Base-by-base conservation (phyloP, 176 grass and related monocot genomes). In the Elaeis guineensis region DNA sequence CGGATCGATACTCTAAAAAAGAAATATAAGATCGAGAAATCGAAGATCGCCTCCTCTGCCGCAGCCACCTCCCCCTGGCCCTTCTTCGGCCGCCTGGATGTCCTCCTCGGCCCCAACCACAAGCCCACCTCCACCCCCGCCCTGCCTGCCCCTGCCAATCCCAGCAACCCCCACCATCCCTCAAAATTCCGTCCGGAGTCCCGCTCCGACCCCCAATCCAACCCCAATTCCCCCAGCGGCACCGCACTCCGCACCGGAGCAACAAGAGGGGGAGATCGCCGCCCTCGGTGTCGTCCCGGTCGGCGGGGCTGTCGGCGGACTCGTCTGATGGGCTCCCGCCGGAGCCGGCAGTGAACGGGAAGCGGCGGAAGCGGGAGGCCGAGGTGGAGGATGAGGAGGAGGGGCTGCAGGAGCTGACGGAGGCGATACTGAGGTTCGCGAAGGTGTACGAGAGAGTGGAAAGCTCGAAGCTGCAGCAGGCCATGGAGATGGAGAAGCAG, bases 1-100 rank as follows among this genome's bases (percentile, higher is more conserved):
- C 87, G 93, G 56, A 86, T 98, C 67, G 87, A 98, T 49, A 98
- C 93, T 70, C 88, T 98, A 50, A 98, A 98, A 84, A 98, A 98
- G 93, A 98, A 92, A 59, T 98, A 98, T 59, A 98, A 98, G 84
- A 57, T 85, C 28, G 93, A 98, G 81, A 79, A 84, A 69, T 49
- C 72, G 50, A 98, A 98, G 80, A 59, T 67, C 52, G 21, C 16
- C 21, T 15, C 51, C 25, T 52, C 26, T 11, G n/a, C 51, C 35
- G 35, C 32, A 52, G 17, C 73, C 4, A 55, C 52, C 72, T 85
- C 88, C 2, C 72, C 54, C n/a, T 98, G 93, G 93, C 84, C 86
- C 19, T 98, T 98, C 60, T 98, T 83, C 50, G 62, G 65, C 56
- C 94, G 85, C 62, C 82, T 98, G 2, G 79, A 98, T 54, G 52